Percentiles rank a stretch among this genome's conserved stretches.
phyloP scores from a whole-genome alignment of 805 yeast genomes.

The Kuraishia floccosa region DNA sequence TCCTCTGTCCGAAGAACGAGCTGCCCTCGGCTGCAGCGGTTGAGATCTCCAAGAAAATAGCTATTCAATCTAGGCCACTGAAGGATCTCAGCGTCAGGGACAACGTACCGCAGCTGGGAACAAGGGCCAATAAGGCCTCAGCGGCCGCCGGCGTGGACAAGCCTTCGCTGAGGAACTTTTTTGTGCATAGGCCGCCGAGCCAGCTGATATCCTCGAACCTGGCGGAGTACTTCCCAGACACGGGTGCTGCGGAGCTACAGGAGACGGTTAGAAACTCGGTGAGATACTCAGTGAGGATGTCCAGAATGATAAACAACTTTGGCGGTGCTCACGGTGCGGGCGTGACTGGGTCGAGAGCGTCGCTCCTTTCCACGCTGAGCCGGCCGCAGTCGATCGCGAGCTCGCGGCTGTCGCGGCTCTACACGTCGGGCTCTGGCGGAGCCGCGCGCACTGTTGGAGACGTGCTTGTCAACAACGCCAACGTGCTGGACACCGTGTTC shows the following conservation, averaged over 20 bases:
- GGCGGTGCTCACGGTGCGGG: too few relatives aligned
- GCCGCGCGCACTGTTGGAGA: constrained; percentile 48
- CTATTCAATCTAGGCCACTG: not conserved
- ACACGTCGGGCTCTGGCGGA: not conserved
- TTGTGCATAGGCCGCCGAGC: constrained; percentile 90
- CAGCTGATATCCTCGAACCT: constrained; percentile 83
- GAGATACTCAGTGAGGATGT: constrained; percentile 59
- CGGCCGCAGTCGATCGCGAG: constrained; percentile 14
- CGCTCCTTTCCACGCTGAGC: constrained; percentile 4
- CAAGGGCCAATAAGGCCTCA: constrained; percentile 2
- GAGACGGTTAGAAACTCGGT: constrained; percentile 79
- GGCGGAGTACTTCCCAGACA: constrained; percentile 85
- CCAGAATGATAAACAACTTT: constrained; percentile 24
- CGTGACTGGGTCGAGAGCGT: constrained; percentile 6
- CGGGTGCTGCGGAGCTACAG: constrained; percentile 58
- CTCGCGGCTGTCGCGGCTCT: constrained; percentile 8
- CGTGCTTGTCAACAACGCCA: constrained; percentile 41
- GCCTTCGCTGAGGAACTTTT: constrained; percentile 21
- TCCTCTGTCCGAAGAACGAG: constrained; percentile 55
- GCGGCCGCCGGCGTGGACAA: not conserved
- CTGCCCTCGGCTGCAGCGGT: constrained; percentile 53
- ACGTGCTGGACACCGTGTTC: constrained; percentile 36
- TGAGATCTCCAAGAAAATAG: constrained; percentile 37
- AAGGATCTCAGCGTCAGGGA: not conserved
- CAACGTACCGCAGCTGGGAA: not conserved